Percentiles rank a stretch among this genome's conserved stretches.
Conservation (phyloP, 805 yeast species). For the Starmerella floris region DNA sequence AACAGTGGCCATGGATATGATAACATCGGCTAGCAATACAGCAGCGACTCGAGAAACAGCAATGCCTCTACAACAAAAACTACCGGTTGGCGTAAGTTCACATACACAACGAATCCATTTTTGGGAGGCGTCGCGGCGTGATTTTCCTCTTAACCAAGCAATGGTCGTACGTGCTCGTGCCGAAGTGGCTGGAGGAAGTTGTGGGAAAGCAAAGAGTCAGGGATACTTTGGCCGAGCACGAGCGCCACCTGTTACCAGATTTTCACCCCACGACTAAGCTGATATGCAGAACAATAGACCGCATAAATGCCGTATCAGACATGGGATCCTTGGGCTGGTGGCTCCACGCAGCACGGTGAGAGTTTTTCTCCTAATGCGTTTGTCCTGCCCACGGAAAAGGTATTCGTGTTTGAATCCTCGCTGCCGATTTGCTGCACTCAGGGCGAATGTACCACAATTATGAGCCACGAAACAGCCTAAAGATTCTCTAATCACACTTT, state of each 20-base stretch:
- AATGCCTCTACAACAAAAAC: too few relatives aligned
- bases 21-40: too few relatives aligned
- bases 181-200: constrained; percentile 46
- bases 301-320: constrained; percentile 36
- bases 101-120: too few relatives aligned
- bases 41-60: too few relatives aligned
- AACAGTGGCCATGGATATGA: too few relatives aligned
- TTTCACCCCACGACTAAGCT: constrained; percentile 44
- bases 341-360: constrained; percentile 61
- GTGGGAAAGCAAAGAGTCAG: constrained; percentile 54
- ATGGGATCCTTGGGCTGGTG: constrained; percentile 41
- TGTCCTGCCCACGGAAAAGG: constrained; percentile 91
- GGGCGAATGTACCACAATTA: constrained; percentile 89
- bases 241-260: constrained; percentile 43
- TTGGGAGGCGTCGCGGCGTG: too few relatives aligned
- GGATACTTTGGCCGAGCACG: constrained; percentile 44
- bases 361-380: constrained; percentile 89
- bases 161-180: constrained; percentile 60
- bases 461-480: constrained; percentile 88
- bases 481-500: constrained; percentile 84
- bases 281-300: constrained; percentile 50
- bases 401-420: constrained; percentile 72
- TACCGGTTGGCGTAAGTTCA: too few relatives aligned
- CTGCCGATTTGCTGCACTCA: constrained; percentile 66
- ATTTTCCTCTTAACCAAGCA: too few relatives aligned